Base-by-base conservation (phyloP, 768 basidiomycete species). In the Phlebiopsis flavidoalba region DNA sequence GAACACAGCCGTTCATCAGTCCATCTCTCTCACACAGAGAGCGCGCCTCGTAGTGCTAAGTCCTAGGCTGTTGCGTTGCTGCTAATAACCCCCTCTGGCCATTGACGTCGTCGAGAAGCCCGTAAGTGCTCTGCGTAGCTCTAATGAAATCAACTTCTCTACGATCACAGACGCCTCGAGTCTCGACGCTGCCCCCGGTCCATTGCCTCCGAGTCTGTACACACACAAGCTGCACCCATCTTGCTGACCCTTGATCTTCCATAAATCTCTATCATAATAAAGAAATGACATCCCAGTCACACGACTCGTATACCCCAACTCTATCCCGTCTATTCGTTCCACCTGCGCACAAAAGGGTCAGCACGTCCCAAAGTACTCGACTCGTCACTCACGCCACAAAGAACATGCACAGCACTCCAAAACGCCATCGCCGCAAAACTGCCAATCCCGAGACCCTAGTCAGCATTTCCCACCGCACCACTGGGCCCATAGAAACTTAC, bases 371-470 rank as follows among this genome's bases (percentile, higher is more conserved):
- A 49, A 57, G 60, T 46, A 57, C 57, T 64, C 58, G 64, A 63
- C n/a, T 40, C 37, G 24, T 58, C 10, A 63, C 36, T 46, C 65
- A 83, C 90, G 91, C 91, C 71, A 93, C 91, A 70, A 90, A 72
- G 72, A 93, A 88, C 93, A 96, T 96, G 79, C 93, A 95, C 70
- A 82, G 71, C 65, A 95, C 93, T 33, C 93, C 93, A 72, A n/a
- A 96, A 83, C 52, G 84, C 84, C 93, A 96, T 95, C 61, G 93
- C 93, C 61, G 80, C 88, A 75, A n/a, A 95, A 95, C 93, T 95
- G 73, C 63, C 65, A 72, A 62, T 35, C 40, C 26, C n/a, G n/a
- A n/a, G n/a, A n/a, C n/a, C n/a, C 64, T 61, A 66, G 37, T 57
- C 26, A n/a, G 51, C 48, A 15, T 63, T n/a, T 60, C 56, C 53